Evolutionary conservation across 83 land plant species (phyloP), one percentile per base, ranked within the genome.

Genomic region (Picea mariana): DNA sequence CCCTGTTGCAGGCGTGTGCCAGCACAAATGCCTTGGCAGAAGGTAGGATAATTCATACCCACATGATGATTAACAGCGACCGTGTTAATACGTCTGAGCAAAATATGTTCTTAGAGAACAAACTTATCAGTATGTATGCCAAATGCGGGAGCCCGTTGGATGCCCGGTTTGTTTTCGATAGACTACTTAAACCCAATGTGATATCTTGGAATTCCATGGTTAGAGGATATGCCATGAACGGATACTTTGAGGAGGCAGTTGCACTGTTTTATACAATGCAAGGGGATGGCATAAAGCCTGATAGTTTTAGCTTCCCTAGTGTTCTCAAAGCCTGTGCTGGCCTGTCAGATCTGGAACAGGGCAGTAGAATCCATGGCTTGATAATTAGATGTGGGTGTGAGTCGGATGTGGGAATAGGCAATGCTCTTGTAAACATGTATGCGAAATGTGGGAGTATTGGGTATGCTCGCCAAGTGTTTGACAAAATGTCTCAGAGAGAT

Each of bases 261-360:
- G 61, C 81, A 23, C 67, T 87, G 31, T 84, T 80, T 26, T 16
- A 59, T 17, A 23, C 13, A 77, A 81, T 34, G 83, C 49, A 49
- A n/a, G 21, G 31, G n/a, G 55, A 62, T 42, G 81, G 83, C 6
- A 26, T 80, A 31, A 68, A 0, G 61, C 65, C 81, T 12, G 88
- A 87, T 78, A 76, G 80, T 6, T 71, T 83, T 26, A 87, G 83
- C 64, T 79, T 81, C 49, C 84, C 86, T 11, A 75, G 81, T 71
- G 72, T 87, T 27, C 61, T 84, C 13, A 84, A 84, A 86, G 83
- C 84, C 16, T 81, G 81, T 23, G 85, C 83, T 78, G 81, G 81
- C 9, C 64, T 79, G 9, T 16, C 49, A 26, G 61, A 15, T 63
- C 23, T 77, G 21, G 24, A 52, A 18, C 71, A 69, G 20, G 86